Base-by-base conservation (phyloP, 208 protist genomes). In the Crithidia thermophila region DNA sequence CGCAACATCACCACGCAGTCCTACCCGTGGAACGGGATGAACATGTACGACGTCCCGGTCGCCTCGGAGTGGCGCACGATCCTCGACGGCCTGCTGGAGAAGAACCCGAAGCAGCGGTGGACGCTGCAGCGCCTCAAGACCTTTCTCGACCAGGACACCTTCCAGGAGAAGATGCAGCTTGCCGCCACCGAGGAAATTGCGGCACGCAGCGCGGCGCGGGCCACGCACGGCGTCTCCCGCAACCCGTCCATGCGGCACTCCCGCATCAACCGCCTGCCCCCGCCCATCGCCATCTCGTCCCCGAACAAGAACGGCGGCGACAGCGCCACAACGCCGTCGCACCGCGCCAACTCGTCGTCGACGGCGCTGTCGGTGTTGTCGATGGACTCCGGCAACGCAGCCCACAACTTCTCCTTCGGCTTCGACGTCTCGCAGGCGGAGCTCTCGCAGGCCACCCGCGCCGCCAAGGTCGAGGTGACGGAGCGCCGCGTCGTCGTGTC, bases 51-150 rank as follows among this genome's bases (percentile, higher is more conserved):
- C 8, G 42, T 58, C 0, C 60, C 58, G 13, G 49, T 90, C 43
- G 34, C 70, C 23, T 27, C 72, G 25, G 63, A 88, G 59, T 93
- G 86, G 84, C 30, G 60, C 34, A 61, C 52, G 25, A 55, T 96
- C 9, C 70, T 95, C n/a, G 51, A 66, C 20, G 84, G 85, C 20
- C 73, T 96, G 73, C 82, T 96, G 0, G 64, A 83, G 25, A 95
- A 95, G 64, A 46, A 87, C 37, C 89, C 91, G 3, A 59, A 46
- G 23, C 45, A 75, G 21, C 77, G 91, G 16, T 94, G 89, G 77
- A 78, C 62, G 28, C 76, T 96, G 18, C 30, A 52, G 33, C 45
- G 76, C 6, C 67, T 96, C 4, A 88, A 88, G 70, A 43, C 74
- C 9, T 91, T 75, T 31, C 62, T 91, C 4, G 85, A 91, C 40